These are phyloP conservation scores for Drosera spatulata DNA, from an alignment of 179 eudicot genomes.

Conservation along the genomic window DNA sequence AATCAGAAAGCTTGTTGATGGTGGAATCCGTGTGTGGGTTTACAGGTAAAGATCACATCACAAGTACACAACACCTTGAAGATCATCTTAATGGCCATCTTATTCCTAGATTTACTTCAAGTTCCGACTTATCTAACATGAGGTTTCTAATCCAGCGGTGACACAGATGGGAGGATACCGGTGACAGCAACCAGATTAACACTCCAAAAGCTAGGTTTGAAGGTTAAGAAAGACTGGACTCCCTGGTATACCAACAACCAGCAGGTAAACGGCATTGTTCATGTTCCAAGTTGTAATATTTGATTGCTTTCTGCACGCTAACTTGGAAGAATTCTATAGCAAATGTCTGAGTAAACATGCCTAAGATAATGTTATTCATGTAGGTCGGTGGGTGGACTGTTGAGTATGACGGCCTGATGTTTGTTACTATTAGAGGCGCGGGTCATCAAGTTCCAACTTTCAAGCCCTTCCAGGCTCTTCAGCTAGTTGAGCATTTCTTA, in stretches of 20 bases:
- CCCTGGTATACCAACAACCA: constrained; percentile 64
- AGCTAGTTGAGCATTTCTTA: constrained; percentile 51
- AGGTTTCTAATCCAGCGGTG: constrained; percentile 38
- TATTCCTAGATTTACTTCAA: background rate
- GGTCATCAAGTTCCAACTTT: constrained; percentile 85
- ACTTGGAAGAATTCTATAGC: background rate
- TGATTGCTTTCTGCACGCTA: background rate
- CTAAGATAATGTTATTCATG: background rate
- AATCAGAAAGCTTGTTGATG: constrained; percentile 38
- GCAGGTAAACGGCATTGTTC: constrained; percentile 27
- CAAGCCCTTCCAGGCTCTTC: constrained; percentile 57
- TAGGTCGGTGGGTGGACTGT: constrained; percentile 93
- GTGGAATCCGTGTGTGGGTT: constrained; percentile 68
- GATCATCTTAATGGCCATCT: background rate
- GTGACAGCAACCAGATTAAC: constrained; percentile 71
- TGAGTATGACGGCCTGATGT: constrained; percentile 53
- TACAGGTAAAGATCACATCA: constrained; percentile 32
- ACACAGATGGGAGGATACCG: constrained; percentile 83
- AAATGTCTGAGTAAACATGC: background rate
- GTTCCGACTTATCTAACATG: background rate
- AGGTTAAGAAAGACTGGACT: constrained; percentile 55
- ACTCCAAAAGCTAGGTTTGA: constrained; percentile 52
- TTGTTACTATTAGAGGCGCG: constrained; percentile 77
- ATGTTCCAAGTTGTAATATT: too few relatives aligned
- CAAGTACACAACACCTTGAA: background rate